A percentile compares a stretch with the other conserved stretches of the same genome.
Evolutionary conservation across 2,329 filamentous ascomycete species (phyloP).

Genomic region (Fusarium kyushuense): DNA sequence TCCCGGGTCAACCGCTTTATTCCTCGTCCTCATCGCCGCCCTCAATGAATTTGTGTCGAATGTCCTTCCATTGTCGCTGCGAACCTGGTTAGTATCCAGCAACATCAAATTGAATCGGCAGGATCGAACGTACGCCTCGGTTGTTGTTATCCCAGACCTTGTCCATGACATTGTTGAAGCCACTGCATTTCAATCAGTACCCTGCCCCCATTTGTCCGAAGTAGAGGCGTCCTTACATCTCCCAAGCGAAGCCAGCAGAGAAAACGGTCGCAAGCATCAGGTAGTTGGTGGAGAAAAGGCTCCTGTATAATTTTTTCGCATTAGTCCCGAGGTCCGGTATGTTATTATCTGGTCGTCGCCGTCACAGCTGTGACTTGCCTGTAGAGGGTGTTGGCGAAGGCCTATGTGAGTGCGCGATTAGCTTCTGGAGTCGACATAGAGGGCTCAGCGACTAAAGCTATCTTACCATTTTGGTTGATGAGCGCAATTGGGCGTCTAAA

Average conservation of each 20-base stretch:
- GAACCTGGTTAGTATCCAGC: conserved; percentile 45
- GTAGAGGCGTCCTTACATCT: conserved; percentile 76
- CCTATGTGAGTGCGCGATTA: conserved; percentile 55
- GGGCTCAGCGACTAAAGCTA: background rate
- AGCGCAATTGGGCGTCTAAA: conserved; percentile 50
- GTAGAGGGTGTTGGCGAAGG: conserved; percentile 56
- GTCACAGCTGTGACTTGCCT: conserved; percentile 52
- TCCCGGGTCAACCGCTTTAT: conserved; percentile 27
- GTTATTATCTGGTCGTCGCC: conserved; percentile 31
- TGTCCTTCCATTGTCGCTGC: conserved; percentile 99
- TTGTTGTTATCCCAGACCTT: conserved; percentile 92
- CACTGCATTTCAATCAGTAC: conserved; percentile 66
- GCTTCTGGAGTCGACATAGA: conserved; percentile 36
- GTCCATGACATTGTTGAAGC: conserved; percentile 85
- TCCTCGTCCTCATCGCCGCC: conserved; percentile 65
- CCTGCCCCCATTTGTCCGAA: conserved; percentile 36
- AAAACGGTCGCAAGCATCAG: conserved; percentile 91
- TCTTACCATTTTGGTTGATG: conserved; percentile 55
- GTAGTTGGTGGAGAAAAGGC: conserved; percentile 87
- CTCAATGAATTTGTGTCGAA: conserved; percentile 88
- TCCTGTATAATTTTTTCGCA: conserved; percentile 63
- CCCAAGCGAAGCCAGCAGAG: conserved; percentile 86
- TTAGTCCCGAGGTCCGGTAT: conserved; percentile 44
- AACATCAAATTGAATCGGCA: background rate
- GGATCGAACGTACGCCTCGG: conserved; percentile 78